These are phyloP conservation scores for Oemleria cerasiformis DNA, from an alignment of 306 rosid genomes.

Conservation along the genomic window DNA sequence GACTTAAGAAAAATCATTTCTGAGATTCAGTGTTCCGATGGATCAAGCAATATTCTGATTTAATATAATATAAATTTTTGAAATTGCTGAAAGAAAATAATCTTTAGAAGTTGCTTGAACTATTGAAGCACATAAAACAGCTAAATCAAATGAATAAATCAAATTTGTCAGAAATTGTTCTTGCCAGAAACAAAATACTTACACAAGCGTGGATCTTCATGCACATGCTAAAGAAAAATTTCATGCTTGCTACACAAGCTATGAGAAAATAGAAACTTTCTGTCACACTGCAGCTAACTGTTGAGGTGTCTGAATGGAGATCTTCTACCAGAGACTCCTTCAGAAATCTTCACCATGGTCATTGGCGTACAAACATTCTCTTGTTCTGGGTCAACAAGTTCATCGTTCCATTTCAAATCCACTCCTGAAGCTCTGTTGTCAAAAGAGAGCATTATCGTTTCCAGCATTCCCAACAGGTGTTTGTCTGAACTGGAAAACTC, in stretches of 20 bases:
- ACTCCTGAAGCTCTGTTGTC: conserved; percentile 31
- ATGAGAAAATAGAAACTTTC: too few relatives aligned
- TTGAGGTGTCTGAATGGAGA: conserved; percentile 66
- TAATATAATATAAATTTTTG: too few relatives aligned
- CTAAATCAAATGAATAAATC: background rate
- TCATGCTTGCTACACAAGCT: conserved; percentile 5
- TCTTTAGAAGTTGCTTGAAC: background rate
- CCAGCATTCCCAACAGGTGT: conserved; percentile 46
- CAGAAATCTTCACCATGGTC: conserved; percentile 36
- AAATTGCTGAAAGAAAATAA: background rate
- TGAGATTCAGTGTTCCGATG: background rate
- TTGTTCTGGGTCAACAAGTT: conserved; percentile 28
- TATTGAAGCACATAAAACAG: background rate
- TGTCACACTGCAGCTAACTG: conserved; percentile 21
- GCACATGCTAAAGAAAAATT: conserved; percentile 14
- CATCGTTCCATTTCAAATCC: conserved; percentile 33
- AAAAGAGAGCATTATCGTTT: conserved; percentile 39
- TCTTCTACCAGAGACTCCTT: conserved; percentile 42
- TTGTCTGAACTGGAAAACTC: conserved; percentile 47
- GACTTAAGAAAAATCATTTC: background rate
- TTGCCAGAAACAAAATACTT: background rate
- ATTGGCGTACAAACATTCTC: conserved; percentile 43
- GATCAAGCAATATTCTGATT: background rate
- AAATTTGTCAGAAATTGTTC: conserved; percentile 1
- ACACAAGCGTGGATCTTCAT: background rate